Percentiles rank a stretch among this genome's conserved stretches.
phyloP scores from a whole-genome alignment of 179 eudicot genomes.

The Gypsophila paniculata region DNA sequence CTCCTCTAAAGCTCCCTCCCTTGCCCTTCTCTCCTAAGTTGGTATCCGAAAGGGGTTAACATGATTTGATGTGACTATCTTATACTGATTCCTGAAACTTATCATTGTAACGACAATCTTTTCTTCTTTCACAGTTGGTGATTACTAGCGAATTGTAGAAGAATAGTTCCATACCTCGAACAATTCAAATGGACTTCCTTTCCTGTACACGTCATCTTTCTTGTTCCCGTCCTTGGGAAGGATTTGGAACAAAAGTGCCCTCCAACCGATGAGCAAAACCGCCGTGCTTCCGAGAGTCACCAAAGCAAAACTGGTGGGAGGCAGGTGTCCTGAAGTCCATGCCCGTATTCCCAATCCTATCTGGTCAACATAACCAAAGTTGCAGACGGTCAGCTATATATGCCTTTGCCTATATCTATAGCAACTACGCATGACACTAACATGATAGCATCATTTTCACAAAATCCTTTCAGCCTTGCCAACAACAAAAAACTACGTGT shows the following conservation, averaged over 20 bases:
- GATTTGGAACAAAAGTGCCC: constrained; percentile 57
- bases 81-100: not conserved
- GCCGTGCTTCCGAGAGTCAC: constrained; percentile 89
- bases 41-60: no score
- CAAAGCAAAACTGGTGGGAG: constrained; percentile 55
- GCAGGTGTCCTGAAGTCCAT: constrained; percentile 52
- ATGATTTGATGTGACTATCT: no score
- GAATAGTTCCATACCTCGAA: constrained; percentile 56
- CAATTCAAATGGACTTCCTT: constrained; percentile 84
- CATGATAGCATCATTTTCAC: not conserved
- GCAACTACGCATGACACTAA: not conserved
- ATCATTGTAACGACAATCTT: not conserved
- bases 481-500: not conserved
- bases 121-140: not conserved
- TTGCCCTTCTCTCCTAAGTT: no score
- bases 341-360: constrained; percentile 64
- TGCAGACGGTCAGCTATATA: not conserved
- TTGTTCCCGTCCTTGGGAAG: constrained; percentile 42
- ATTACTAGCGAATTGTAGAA: not conserved
- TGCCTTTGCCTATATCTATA: not conserved
- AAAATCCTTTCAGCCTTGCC: not conserved
- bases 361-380: constrained; percentile 40
- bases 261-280: constrained; percentile 78
- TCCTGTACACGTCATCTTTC: constrained; percentile 64
- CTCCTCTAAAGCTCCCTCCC: no score